These are phyloP conservation scores for Silybum marianum DNA, from an alignment of 129 eudicot species.

Conservation along the genomic window DNA sequence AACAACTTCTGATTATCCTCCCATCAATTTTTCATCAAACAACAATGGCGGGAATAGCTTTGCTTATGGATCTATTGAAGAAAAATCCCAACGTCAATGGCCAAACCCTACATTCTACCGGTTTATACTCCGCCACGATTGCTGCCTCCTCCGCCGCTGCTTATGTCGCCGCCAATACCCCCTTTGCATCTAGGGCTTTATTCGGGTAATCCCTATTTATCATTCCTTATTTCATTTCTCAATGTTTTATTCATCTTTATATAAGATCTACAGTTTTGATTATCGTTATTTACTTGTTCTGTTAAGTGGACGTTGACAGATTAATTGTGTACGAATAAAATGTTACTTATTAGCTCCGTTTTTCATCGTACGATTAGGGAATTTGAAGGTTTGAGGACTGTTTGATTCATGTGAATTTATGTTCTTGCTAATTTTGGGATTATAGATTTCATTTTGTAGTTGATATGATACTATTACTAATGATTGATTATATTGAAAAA, in stretches of 20 bases:
- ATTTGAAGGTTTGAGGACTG: not conserved
- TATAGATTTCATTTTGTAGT: not conserved
- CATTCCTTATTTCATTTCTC: not conserved
- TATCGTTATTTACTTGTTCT: not conserved
- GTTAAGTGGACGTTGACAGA: not conserved
- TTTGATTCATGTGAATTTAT: not conserved
- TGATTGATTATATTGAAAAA: conserved; percentile 2
- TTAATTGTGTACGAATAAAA: not conserved
- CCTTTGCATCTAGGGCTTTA: conserved; percentile 62
- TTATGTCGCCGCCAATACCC: conserved; percentile 46
- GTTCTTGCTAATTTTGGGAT: not conserved
- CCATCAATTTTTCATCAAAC: not conserved
- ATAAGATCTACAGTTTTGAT: conserved; percentile 2
- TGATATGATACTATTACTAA: conserved; percentile 9
- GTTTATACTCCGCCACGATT: conserved; percentile 55
- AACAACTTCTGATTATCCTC: not conserved
- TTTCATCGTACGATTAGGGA: not conserved
- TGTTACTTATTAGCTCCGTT: not conserved
- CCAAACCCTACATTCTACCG: conserved; percentile 48
- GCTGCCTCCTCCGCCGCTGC: conserved; percentile 69
- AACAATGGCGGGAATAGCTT: conserved; percentile 68
- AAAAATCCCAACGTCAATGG: conserved; percentile 49
- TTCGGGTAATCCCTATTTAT: conserved; percentile 43
- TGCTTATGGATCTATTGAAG: conserved; percentile 56
- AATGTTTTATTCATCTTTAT: not conserved